Percentiles rank a stretch among this genome's conserved stretches.
Evolutionary conservation across 805 yeast species (phyloP).

Genomic region (Candida sithepensis): DNA sequence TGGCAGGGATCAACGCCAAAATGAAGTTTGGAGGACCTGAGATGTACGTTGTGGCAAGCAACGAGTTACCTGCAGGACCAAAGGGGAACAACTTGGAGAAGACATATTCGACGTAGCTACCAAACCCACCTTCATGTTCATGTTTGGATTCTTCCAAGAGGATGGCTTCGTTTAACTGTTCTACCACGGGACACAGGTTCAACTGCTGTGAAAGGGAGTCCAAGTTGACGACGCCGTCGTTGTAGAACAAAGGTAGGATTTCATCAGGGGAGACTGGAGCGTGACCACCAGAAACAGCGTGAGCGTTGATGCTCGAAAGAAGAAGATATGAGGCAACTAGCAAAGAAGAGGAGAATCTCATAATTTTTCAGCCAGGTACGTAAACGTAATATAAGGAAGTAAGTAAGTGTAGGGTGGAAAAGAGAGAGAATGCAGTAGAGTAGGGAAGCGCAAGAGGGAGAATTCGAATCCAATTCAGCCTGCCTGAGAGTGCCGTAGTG

Average conservation of each 20-base stretch:
- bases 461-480: no score
- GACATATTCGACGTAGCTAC: conserved; percentile 31
- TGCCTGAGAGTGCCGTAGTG: no score
- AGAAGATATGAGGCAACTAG: no score
- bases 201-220: conserved; percentile 26
- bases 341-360: no score
- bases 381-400: no score
- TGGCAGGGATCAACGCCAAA: conserved; percentile 53
- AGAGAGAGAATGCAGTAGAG: no score
- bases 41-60: conserved; percentile 60
- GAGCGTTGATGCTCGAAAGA: not conserved
- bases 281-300: not conserved
- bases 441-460: no score
- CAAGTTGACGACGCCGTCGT: conserved; percentile 42
- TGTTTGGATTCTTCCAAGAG: conserved; percentile 4
- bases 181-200: conserved; percentile 36
- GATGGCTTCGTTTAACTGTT: conserved; percentile 31
- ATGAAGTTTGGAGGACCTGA: conserved; percentile 63
- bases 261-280: not conserved
- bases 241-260: conserved; percentile 22
- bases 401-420: no score
- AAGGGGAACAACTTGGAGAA: conserved; percentile 46
- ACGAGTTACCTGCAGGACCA: conserved; percentile 58
- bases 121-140: conserved; percentile 11
- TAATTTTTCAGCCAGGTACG: no score